A percentile compares a stretch with the other conserved stretches of the same genome.
phyloP scores from a whole-genome alignment of 441 rosid species.

The Jatropha multifida region DNA sequence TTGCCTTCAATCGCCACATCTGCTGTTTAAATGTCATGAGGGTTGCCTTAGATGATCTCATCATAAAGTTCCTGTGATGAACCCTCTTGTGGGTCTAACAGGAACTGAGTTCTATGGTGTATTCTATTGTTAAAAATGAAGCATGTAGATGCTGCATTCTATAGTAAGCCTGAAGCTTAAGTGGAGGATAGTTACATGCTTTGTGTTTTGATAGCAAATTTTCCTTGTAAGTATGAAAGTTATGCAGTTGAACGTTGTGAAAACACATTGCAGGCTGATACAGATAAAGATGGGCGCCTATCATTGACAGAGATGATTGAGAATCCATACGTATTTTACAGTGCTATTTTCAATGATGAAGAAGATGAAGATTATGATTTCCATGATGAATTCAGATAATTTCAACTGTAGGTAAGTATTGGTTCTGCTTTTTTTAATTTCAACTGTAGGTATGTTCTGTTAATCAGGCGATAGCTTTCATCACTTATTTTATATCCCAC shows the following conservation, averaged over 20 bases:
- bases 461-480: background rate
- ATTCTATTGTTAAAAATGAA: too few species aligned
- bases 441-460: slow-evolving; percentile 18
- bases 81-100: too few species aligned
- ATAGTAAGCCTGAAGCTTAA: background rate
- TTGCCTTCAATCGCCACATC: too few species aligned
- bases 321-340: slow-evolving; percentile 88
- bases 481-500: background rate
- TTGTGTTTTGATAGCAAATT: background rate
- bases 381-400: slow-evolving; percentile 86
- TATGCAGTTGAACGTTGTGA: background rate
- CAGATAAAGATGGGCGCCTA: slow-evolving; percentile 77
- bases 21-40: too few species aligned
- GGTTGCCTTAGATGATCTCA: too few species aligned
- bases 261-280: slow-evolving; percentile 68
- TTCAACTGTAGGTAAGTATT: slow-evolving; percentile 28
- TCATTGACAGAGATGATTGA: slow-evolving; percentile 83
- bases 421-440: slow-evolving; percentile 9
- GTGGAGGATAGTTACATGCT: background rate
- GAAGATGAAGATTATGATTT: slow-evolving; percentile 61
- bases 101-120: too few species aligned
- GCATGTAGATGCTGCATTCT: too few species aligned
- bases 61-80: too few species aligned
- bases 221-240: background rate
- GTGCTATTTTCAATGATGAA: slow-evolving; percentile 79